Base-by-base conservation (phyloP, 176 grass and related monocot genomes). In the Bromus sterilis region DNA sequence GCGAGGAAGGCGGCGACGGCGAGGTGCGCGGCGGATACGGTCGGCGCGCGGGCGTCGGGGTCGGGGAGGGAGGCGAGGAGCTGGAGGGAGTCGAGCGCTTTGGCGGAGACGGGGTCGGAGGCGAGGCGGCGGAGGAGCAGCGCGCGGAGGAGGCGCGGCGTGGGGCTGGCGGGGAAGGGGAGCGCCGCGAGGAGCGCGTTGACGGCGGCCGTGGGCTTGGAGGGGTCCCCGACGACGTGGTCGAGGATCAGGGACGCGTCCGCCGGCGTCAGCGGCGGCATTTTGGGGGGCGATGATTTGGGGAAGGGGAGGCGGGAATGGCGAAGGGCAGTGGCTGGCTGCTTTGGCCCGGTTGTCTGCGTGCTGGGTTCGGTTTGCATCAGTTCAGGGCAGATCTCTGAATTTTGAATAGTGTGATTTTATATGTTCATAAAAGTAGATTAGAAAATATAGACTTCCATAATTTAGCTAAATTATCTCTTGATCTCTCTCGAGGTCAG, bases 191-290 rank as follows among this genome's bases (percentile, higher is more conserved):
- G 61, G 49, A 84, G 70, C 21, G 16, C 20, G 49, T 61, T 34
- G 70, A 32, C 61, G 5, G 24, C 49, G 31, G 76, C 70, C 12
- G 39, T 23, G 24, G 87, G 61, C 9, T 62, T 13, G 39, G 68
- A 66, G 61, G 70, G 69, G 81, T 84, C 49, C 16, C 77, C 87
- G 9, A 84, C 42, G 60, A 80, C 77, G 51, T 89, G 87, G 60
- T 89, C 87, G 30, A 89, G 77, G n/a, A 89, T 30, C 13, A 89
- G 87, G 1, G 69, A 69, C 48, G 77, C 77, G 82, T 80, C 87
- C 18, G 20, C 70, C 31, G 82, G 13, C 76, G 77, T 53, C 61
- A 84, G 16, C 48, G 5, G 69, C 70, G 87, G 82, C 87, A 89
- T 88, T 35, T 30, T n/a, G n/a, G n/a, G n/a, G n/a, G n/a, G n/a